Evolutionary conservation across 345 rosid genomes (phyloP), one percentile per base, ranked within the genome.

Genomic region (Eucalyptus tenuipes): DNA sequence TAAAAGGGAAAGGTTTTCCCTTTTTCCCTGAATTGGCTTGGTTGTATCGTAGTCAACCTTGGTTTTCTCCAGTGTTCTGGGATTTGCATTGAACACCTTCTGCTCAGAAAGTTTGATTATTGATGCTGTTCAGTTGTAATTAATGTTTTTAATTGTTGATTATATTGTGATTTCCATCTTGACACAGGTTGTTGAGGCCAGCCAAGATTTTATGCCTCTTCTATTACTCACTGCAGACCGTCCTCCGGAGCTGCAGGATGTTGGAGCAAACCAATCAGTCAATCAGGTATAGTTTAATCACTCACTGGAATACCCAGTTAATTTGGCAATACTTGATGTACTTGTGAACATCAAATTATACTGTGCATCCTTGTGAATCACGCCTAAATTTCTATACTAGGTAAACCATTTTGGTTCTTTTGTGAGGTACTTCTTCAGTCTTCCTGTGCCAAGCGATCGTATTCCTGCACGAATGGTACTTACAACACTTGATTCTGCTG

Each of bases 231-330:
- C 99, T 27, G 99, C 99, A 80, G 99, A 97, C 91, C 99, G 99
- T 85, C 99, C 99, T 92, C 97, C 96, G 68, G 99, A 97, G 93
- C 98, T 97, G 92, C 97, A 91, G 86, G 96, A 95, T 82, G 93
- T 93, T 92, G 99, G 99, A 82, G 99, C 99, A 61, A 97, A 96
- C 91, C 99, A 97, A 93, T 91, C 99, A 86, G 95, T 97, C 88
- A 96, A 95, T 95, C 99, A 97, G 96, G 99, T 97, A 31, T 42
- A 9, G 24, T 80, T 24, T 57, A 47, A 29, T 13, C 64, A 15
- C 48, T 64, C 86, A 75, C 45, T 75, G 27, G 25, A 75, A 37
- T 75, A 75, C 82, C 75, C 8, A 37, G 15, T 75, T 75, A 12
- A 75, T 75, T 68, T 75, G 47, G 45, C 45, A 75, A 20, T 75